Percentiles rank a stretch among this genome's conserved stretches.
Conservation (phyloP, 768 basidiomycete species). For the Panaeolus cyanescens region DNA sequence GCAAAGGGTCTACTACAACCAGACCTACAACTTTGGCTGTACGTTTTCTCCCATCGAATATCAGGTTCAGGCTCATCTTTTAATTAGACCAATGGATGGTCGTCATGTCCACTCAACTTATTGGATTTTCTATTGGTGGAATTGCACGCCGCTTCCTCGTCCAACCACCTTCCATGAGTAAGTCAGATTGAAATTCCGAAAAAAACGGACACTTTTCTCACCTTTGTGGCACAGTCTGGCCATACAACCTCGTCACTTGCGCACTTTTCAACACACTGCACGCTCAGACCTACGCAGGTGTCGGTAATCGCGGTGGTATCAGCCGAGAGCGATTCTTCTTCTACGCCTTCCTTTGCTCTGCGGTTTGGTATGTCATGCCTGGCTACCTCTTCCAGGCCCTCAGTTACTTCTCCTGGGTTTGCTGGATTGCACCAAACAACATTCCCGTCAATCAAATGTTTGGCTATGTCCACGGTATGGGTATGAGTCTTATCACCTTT, state of each 20-base stretch:
- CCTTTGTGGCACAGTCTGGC: slow-evolving; percentile 65
- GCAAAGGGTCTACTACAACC: slow-evolving; percentile 72
- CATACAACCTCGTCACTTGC: slow-evolving; percentile 71
- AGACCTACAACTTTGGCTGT: slow-evolving; percentile 61
- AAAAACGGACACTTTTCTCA: slow-evolving; percentile 24
- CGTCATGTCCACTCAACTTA: slow-evolving; percentile 74
- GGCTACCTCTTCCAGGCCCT: slow-evolving; percentile 74
- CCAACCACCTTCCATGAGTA: slow-evolving; percentile 70
- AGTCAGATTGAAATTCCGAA: slow-evolving; percentile 17
- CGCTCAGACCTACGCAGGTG: slow-evolving; percentile 67
- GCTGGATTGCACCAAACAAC: slow-evolving; percentile 72
- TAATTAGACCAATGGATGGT: slow-evolving; percentile 74
- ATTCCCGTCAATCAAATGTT: slow-evolving; percentile 74
- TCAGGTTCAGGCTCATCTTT: not conserved
- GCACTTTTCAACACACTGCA: slow-evolving; percentile 83
- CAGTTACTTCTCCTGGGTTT: slow-evolving; percentile 60
- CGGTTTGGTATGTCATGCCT: slow-evolving; percentile 68
- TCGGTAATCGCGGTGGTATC: slow-evolving; percentile 63
- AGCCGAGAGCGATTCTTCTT: slow-evolving; percentile 80
- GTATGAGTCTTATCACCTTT: slow-evolving; percentile 78
- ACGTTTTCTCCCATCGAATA: slow-evolving; percentile 18
- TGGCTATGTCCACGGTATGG: slow-evolving; percentile 60
- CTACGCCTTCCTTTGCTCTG: slow-evolving; percentile 58
- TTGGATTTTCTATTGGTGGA: slow-evolving; percentile 82
- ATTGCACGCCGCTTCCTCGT: slow-evolving; percentile 77